Percentiles rank a stretch among this genome's conserved stretches.
These are phyloP conservation scores for Allium cepa DNA, from an alignment of 106 monocot genomes.

Conservation along the genomic window DNA sequence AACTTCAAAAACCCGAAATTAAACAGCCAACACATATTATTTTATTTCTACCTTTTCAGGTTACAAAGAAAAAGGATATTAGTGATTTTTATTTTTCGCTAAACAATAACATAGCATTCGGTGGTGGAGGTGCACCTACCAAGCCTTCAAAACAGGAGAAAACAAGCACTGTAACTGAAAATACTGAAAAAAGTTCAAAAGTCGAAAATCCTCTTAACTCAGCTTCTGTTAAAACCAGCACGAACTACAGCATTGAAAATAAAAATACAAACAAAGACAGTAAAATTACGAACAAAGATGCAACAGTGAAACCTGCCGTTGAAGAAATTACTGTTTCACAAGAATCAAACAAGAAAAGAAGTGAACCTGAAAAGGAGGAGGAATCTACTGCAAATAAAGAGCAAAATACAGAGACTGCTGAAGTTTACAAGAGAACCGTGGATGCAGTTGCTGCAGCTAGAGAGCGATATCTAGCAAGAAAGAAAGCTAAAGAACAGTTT, in stretches of 20 bases:
- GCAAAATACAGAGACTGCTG: conserved; percentile 9
- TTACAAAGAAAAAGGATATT: conserved; percentile 76
- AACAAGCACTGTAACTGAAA: not conserved
- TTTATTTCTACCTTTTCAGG: conserved; percentile 19
- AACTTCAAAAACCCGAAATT: not conserved
- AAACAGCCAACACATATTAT: not conserved
- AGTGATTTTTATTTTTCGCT: conserved; percentile 85
- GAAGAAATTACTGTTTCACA: conserved; percentile 3
- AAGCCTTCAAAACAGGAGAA: conserved; percentile 18
- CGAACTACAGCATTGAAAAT: too few relatives aligned
- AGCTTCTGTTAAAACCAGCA: too few relatives aligned
- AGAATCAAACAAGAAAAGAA: not conserved
- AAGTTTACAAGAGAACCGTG: conserved; percentile 42
- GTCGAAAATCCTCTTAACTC: not conserved
- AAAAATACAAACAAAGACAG: too few relatives aligned
- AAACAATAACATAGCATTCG: conserved; percentile 84
- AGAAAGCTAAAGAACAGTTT: conserved; percentile 42
- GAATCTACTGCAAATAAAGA: not conserved
- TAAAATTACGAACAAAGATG: too few relatives aligned
- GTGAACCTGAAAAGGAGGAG: not conserved
- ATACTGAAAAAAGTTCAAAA: not conserved
- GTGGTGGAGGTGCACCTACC: conserved; percentile 18
- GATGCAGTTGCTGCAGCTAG: conserved; percentile 74
- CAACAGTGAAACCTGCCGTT: conserved; percentile 1
- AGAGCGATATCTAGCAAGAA: conserved; percentile 72